A percentile compares a stretch with the other conserved stretches of the same genome.
phyloP scores from a whole-genome alignment of 768 basidiomycete genomes.

The Paxillus ammoniavirescens region DNA sequence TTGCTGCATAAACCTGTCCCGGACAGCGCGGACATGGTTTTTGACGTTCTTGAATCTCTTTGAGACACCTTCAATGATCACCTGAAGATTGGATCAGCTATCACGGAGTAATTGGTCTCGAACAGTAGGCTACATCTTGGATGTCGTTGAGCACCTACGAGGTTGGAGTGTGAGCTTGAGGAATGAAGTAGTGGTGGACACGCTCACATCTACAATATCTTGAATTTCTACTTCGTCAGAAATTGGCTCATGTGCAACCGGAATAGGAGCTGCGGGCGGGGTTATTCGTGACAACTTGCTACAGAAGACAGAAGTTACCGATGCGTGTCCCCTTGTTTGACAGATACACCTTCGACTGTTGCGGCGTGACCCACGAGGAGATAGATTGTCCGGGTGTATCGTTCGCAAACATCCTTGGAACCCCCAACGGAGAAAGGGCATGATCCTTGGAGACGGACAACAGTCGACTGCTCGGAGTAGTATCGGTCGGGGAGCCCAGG shows the following conservation, averaged over 20 bases:
- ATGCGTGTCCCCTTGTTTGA: slow-evolving; percentile 3
- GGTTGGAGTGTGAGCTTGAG: neutral
- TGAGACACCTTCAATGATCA: slow-evolving; percentile 45
- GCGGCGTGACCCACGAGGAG: slow-evolving; percentile 1
- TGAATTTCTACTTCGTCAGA: slow-evolving; percentile 19
- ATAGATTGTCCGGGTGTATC: neutral
- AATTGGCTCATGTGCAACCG: neutral
- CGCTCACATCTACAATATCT: slow-evolving; percentile 45
- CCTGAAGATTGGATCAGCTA: slow-evolving; percentile 36
- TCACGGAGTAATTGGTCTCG: neutral
- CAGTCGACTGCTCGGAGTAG: neutral
- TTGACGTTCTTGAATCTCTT: slow-evolving; percentile 47
- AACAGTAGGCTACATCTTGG: slow-evolving; percentile 34
- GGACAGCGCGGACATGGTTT: slow-evolving; percentile 43
- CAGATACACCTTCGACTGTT: neutral
- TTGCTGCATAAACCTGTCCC: slow-evolving; percentile 45
- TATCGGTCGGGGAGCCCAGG: neutral
- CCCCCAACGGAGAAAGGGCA: slow-evolving; percentile 17
- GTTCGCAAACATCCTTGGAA: neutral
- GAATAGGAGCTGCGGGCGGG: neutral
- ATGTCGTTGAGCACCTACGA: slow-evolving; percentile 50
- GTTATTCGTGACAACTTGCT: neutral
- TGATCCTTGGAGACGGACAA: slow-evolving; percentile 5
- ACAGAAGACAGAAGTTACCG: neutral
- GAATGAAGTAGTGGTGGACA: neutral